These are phyloP conservation scores for Blastocystis sp. DNA, from an alignment of 352 stramenopile genomes.

Conservation along the genomic window DNA sequence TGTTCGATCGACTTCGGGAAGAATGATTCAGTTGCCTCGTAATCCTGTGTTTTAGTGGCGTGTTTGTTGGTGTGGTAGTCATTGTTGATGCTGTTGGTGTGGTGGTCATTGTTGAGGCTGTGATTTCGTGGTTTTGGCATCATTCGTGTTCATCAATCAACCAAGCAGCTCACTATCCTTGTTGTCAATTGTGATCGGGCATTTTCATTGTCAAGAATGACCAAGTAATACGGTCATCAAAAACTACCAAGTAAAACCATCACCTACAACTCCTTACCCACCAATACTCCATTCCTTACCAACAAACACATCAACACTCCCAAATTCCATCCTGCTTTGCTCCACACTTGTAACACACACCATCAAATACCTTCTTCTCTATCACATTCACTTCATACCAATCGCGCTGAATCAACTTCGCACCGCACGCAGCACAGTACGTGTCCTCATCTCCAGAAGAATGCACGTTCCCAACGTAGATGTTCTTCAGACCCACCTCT, in stretches of 20 bases:
- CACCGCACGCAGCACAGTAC: constrained; percentile 23
- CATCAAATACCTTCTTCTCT: constrained; percentile 46
- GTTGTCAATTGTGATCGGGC: too few species aligned
- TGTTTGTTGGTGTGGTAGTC: background rate
- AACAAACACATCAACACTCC: constrained; percentile 13
- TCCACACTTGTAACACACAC: constrained; percentile 16
- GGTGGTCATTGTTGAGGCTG: too few species aligned
- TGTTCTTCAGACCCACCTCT: constrained; percentile 49
- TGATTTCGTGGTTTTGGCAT: too few species aligned
- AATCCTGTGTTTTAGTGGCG: background rate
- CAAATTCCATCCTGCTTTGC: constrained; percentile 41
- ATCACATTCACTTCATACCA: constrained; percentile 45
- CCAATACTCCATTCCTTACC: background rate
- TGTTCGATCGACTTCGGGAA: constrained; percentile 58
- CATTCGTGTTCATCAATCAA: too few species aligned
- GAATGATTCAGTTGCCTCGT: background rate
- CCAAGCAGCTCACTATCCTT: too few species aligned
- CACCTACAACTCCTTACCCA: too few species aligned
- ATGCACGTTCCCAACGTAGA: constrained; percentile 55
- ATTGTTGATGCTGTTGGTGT: background rate
- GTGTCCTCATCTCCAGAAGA: constrained; percentile 42
- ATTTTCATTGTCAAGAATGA: too few species aligned
- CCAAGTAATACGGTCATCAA: too few species aligned
- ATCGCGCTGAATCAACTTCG: constrained; percentile 22
- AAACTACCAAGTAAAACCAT: too few species aligned